A percentile compares a stretch with the other conserved stretches of the same genome.
phyloP scores from a whole-genome alignment of 352 stramenopile genomes.

The Globisporangium ultimum region DNA sequence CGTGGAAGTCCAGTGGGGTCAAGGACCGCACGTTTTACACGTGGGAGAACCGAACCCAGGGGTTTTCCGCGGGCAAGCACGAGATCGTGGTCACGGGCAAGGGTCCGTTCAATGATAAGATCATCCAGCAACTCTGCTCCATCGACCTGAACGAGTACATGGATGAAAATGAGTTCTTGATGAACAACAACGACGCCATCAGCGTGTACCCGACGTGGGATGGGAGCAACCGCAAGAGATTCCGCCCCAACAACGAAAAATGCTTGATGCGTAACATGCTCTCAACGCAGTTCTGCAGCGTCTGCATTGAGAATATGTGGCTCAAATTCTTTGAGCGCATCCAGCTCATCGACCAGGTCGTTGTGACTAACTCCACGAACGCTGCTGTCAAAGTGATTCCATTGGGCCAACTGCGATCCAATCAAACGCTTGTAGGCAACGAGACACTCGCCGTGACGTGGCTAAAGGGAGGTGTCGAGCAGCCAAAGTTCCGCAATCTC shows the following conservation, averaged over 20 bases:
- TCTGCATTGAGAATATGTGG: conserved; percentile 44
- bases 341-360: conserved; percentile 31
- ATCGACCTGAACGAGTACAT: conserved; percentile 29
- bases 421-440: conserved; percentile 13
- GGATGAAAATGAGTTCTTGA: conserved; percentile 18
- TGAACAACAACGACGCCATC: conserved; percentile 21
- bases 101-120: conserved; percentile 16
- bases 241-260: conserved; percentile 29
- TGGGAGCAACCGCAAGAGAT: conserved; percentile 24
- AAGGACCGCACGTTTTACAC: conserved; percentile 29
- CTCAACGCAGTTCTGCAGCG: conserved; percentile 27
- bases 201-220: conserved; percentile 32
- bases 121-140: conserved; percentile 35
- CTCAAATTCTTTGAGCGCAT: conserved; percentile 26
- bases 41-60: conserved; percentile 15
- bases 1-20: conserved; percentile 24
- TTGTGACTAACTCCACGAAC: conserved; percentile 6
- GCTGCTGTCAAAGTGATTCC: conserved; percentile 27
- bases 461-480: conserved; percentile 17
- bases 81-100: conserved; percentile 25
- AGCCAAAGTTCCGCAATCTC: conserved; percentile 12
- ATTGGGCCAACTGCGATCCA: conserved; percentile 23
- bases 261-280: conserved; percentile 46
- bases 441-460: conserved; percentile 29
- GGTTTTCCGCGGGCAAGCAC: conserved; percentile 20